Percentiles rank a stretch among this genome's conserved stretches.
These are phyloP conservation scores for Trichoderma harzianum DNA, from an alignment of 2,329 filamentous ascomycete species.

Conservation along the genomic window DNA sequence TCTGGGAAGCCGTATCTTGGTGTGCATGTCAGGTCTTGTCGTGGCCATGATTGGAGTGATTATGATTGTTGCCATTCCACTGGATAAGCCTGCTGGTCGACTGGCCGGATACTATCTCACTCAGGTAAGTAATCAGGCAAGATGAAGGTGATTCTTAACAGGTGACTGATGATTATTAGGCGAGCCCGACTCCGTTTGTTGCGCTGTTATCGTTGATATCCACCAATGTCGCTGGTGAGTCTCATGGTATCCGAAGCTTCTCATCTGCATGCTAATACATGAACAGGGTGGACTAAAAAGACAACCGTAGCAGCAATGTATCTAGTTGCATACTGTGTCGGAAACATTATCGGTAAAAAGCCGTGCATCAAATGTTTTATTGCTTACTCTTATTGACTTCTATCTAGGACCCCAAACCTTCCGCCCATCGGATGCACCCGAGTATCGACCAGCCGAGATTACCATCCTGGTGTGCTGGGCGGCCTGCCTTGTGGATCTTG, in stretches of 20 bases:
- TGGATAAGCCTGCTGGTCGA: slow-evolving; percentile 46
- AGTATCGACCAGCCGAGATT: slow-evolving; percentile 62
- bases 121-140: slow-evolving; percentile 29
- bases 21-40: slow-evolving; percentile 21
- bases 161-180: not conserved
- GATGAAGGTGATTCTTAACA: not conserved
- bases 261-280: not conserved
- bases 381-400: slow-evolving; percentile 16
- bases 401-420: slow-evolving; percentile 52
- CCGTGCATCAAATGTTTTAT: slow-evolving; percentile 18
- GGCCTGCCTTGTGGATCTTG: slow-evolving; percentile 50
- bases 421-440: slow-evolving; percentile 51
- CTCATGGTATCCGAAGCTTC: too few relatives aligned
- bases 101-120: slow-evolving; percentile 62
- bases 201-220: slow-evolving; percentile 40
- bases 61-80: slow-evolving; percentile 20
- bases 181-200: slow-evolving; percentile 18
- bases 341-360: slow-evolving; percentile 52
- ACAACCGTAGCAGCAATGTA: slow-evolving; percentile 48
- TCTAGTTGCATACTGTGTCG: slow-evolving; percentile 49
- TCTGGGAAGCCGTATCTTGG: slow-evolving; percentile 19
- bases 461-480: slow-evolving; percentile 59
- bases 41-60: slow-evolving; percentile 35
- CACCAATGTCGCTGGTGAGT: slow-evolving; percentile 35
- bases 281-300: slow-evolving; percentile 49